Evolutionary conservation across 2,329 filamentous ascomycete species (phyloP), one percentile per base, ranked within the genome.

Genomic region (Ceratocystis alfenasii): DNA sequence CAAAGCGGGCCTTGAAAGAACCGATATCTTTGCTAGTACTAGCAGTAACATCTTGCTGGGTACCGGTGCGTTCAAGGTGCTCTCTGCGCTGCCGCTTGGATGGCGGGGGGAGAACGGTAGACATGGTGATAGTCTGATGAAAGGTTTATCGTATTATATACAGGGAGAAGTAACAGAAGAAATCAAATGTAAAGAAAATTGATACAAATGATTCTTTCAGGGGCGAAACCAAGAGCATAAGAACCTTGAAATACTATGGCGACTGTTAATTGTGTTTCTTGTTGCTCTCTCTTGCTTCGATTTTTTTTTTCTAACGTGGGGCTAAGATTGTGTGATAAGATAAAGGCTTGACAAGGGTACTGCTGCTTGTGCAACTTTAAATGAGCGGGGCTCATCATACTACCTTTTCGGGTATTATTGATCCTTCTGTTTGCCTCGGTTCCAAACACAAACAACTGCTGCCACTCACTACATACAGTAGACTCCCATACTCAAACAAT

Each of bases 1-100:
- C 82, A 76, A 97, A 96, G 70, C 93, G 89, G 61, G 95, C 86
- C 75, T 90, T 87, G 73, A 95, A 85, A 68, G 86, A 90, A 70
- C 90, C 91, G 62, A 85, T 78, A 69, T 88, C 82, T 44, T 85
- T 83, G 0, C 87, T 83, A 62, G 88, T 81, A 48, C 88, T 82
- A 25, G 85, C 79, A 53, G 82, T 78, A 63, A 93, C 82, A 77
- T 92, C 86, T 73, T 94, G 87, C 73, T 95, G 90, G 60, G 84
- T 78, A 69, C 85, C 81, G 6, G 88, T 83, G 72, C 84, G 85
- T 70, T 90, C 89, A 50, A 87, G 80, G 25, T 82, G 82, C 70
- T 89, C 89, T 62, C 87, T 84, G 75, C 87, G 88, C 74, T 96
- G 91, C 69, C 91, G 85, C 76, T 96, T 97, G 64, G 87, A 92